Percentiles rank a stretch among this genome's conserved stretches.
Evolutionary conservation across 2,329 filamentous ascomycete genomes (phyloP).

Genomic region (Cercospora zeae-maydis): DNA sequence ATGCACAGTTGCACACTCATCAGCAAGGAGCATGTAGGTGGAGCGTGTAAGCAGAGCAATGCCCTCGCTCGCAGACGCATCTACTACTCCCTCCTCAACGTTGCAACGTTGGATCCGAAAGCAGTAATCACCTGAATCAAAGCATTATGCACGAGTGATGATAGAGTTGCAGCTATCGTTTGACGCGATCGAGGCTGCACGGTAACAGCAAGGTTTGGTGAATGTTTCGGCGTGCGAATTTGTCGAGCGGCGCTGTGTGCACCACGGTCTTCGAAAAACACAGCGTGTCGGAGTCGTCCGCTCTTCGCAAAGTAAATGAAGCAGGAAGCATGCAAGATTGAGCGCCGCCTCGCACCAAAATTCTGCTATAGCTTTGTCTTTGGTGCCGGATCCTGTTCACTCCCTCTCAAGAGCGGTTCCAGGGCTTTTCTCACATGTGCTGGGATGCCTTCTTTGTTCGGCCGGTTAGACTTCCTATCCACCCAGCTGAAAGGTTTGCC

Average conservation of each 20-base stretch:
- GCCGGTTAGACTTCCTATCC: constrained; percentile 65
- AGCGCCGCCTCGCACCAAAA: not conserved
- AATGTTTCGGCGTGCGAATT: not conserved
- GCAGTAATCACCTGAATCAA: not conserved
- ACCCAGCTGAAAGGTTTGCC: constrained; percentile 21
- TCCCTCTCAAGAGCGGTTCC: constrained; percentile 28
- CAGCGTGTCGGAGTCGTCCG: no score
- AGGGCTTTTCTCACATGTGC: constrained; percentile 50
- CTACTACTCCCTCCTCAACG: not conserved
- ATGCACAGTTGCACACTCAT: no score
- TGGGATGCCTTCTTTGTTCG: constrained; percentile 63
- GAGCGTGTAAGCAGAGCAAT: no score
- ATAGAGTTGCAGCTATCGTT: not conserved
- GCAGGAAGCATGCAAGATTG: not conserved
- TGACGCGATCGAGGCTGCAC: not conserved
- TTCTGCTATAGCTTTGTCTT: constrained; percentile 24
- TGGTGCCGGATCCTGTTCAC: constrained; percentile 25
- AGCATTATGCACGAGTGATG: not conserved
- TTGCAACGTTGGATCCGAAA: not conserved
- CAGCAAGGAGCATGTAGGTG: no score
- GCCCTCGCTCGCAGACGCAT: not conserved
- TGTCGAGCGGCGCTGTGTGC: not conserved
- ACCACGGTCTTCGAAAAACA: not conserved
- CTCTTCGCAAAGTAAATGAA: not conserved
- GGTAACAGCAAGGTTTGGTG: not conserved